A percentile compares a stretch with the other conserved stretches of the same genome.
Evolutionary conservation across 345 rosid genomes (phyloP).

Genomic region (Moricandia moricandioides): DNA sequence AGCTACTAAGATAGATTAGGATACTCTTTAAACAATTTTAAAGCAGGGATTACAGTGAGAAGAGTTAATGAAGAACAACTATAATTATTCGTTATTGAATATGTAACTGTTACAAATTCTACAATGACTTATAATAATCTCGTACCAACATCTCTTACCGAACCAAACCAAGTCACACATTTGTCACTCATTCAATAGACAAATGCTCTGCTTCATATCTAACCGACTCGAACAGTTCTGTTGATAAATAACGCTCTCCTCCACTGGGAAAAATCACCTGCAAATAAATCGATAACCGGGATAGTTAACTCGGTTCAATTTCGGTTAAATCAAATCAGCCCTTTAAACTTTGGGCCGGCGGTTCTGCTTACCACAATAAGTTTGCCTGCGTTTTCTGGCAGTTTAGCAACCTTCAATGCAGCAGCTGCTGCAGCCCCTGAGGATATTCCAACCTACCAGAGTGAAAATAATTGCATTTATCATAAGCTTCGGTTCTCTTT

Average conservation of each 20-base stretch:
- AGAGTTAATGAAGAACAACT: slow-evolving; percentile 20
- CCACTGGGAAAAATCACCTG: slow-evolving; percentile 74
- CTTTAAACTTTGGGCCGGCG: background rate
- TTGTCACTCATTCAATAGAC: slow-evolving; percentile 22
- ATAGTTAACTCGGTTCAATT: background rate
- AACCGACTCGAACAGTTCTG: slow-evolving; percentile 50
- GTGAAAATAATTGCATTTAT: background rate
- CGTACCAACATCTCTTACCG: slow-evolving; percentile 1
- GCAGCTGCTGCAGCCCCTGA: slow-evolving; percentile 68
- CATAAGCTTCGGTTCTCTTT: background rate
- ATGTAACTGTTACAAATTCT: background rate
- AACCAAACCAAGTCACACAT: background rate
- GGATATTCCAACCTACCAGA: slow-evolving; percentile 60
- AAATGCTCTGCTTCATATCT: slow-evolving; percentile 56
- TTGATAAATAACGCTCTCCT: slow-evolving; percentile 69
- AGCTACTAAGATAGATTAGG: background rate
- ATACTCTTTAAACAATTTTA: background rate
- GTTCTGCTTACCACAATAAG: slow-evolving; percentile 42
- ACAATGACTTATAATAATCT: background rate
- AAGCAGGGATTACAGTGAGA: background rate
- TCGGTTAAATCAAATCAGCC: background rate
- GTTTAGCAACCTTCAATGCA: slow-evolving; percentile 53
- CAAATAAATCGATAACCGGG: background rate
- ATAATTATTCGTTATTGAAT: slow-evolving; percentile 3
- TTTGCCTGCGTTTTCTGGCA: slow-evolving; percentile 61